Base-by-base conservation (phyloP, 768 basidiomycete genomes). In the Kwoniella dejecticola region DNA sequence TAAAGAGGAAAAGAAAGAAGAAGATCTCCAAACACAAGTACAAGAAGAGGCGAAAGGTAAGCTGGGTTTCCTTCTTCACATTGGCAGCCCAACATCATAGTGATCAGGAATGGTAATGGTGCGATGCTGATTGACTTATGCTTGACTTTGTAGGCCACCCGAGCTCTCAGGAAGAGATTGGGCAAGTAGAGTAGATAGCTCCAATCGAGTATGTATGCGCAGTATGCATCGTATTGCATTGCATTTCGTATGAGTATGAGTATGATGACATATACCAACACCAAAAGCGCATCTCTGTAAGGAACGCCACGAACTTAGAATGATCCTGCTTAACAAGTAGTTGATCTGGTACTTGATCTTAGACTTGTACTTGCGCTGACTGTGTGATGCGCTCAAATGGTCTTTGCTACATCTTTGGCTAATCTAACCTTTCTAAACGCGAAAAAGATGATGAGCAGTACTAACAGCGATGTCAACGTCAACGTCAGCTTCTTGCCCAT, bases 1-100 rank as follows among this genome's bases (percentile, higher is more conserved):
- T 71, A 40, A 71, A 73, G 69, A 66, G 76, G 56, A 77, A 44
- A 81, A 82, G 56, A 62, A 79, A 83, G 75, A 83, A 87, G 86
- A 95, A 94, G 86, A 95, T 95, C 87, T 91, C 88, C 84, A 95
- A 93, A 81, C 92, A 95, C 79, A 94, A 94, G 82, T 84, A 90
- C 73, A 90, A 87, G 86, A 94, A 94, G 83, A 86, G 90, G 69
- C 84, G 92, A 84, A 89, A 86, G 82, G 90, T 90, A 77, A 62
- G 86, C 80, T 24, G 2, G 38, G 10, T 36, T 21, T 13, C 6
- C 7, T 15, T 26, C n/a, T n/a, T n/a, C n/a, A n/a, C n/a, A n/a
- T n/a, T n/a, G n/a, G n/a, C n/a, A n/a, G n/a, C n/a, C n/a, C n/a
- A n/a, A n/a, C n/a, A n/a, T n/a, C n/a, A n/a, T n/a, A n/a, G n/a